Conservation (phyloP, 805 yeast genomes). For the Teunomyces cretensis region DNA sequence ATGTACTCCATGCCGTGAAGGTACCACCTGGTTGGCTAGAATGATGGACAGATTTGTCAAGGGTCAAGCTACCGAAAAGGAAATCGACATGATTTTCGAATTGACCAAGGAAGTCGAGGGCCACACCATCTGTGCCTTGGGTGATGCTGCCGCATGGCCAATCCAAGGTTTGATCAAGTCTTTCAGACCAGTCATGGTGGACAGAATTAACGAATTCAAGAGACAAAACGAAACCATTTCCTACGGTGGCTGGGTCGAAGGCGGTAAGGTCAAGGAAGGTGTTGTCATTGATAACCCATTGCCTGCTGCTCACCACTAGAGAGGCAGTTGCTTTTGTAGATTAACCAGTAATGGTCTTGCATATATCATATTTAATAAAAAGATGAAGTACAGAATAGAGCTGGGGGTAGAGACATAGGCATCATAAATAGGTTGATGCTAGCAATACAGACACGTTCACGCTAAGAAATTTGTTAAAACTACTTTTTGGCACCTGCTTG, state of each 20-base stretch:
- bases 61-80: slow-evolving; percentile 80
- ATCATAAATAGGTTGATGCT: too few relatives aligned
- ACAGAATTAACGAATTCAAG: slow-evolving; percentile 66
- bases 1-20: slow-evolving; percentile 94
- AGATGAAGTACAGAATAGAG: not conserved
- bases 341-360: slow-evolving; percentile 8
- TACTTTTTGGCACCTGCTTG: too few relatives aligned
- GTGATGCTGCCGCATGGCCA: slow-evolving; percentile 95
- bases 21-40: slow-evolving; percentile 80
- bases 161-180: slow-evolving; percentile 84
- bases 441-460: too few relatives aligned
- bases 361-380: slow-evolving; percentile 5
- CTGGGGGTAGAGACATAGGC: too few relatives aligned
- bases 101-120: slow-evolving; percentile 87
- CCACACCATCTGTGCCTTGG: slow-evolving; percentile 88
- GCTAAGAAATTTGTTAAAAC: too few relatives aligned
- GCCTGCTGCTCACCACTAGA: slow-evolving; percentile 42
- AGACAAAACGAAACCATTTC: slow-evolving; percentile 47
- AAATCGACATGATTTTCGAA: slow-evolving; percentile 82
- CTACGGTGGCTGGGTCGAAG: slow-evolving; percentile 78
- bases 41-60: slow-evolving; percentile 79
- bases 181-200: slow-evolving; percentile 80
- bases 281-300: slow-evolving; percentile 59
- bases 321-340: slow-evolving; percentile 7
- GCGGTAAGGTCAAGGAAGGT: slow-evolving; percentile 61